Evolutionary conservation across 2,329 filamentous ascomycete genomes (phyloP).

Genomic region (Helotiales sp.): DNA sequence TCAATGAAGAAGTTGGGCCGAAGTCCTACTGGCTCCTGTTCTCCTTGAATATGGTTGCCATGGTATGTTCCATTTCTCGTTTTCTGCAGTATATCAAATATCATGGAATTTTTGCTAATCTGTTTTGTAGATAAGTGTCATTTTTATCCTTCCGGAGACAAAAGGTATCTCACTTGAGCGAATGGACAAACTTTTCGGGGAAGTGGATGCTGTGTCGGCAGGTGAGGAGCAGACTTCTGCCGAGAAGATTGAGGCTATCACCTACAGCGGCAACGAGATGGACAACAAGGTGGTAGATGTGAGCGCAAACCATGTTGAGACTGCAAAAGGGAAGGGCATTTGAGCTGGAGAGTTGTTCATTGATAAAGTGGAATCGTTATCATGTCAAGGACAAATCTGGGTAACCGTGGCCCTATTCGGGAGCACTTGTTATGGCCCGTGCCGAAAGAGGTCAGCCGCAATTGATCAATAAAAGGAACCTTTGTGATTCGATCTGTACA

Average conservation of each 20-base stretch:
- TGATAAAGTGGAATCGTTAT: background rate
- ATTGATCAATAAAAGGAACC: too few species aligned
- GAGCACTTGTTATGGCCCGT: too few species aligned
- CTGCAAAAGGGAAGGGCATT: background rate
- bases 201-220: constrained; percentile 35
- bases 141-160: constrained; percentile 59
- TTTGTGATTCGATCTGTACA: too few species aligned
- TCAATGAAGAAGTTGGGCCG: constrained; percentile 46
- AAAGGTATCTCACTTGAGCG: constrained; percentile 59
- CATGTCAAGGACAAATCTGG: too few species aligned
- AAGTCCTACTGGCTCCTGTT: constrained; percentile 49
- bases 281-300: constrained; percentile 2
- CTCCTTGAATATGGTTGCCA: constrained; percentile 45
- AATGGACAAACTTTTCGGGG: constrained; percentile 59
- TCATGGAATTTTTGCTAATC: background rate
- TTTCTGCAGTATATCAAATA: background rate
- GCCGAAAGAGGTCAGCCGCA: too few species aligned
- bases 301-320: constrained; percentile 13
- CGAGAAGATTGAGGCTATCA: constrained; percentile 38
- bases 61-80: constrained; percentile 31
- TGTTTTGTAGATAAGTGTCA: constrained; percentile 49
- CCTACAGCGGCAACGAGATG: constrained; percentile 21
- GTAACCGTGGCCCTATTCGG: too few species aligned
- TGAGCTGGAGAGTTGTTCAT: background rate
- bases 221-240: constrained; percentile 41